Base-by-base conservation (phyloP, 2,329 filamentous ascomycete species). In the Stemphylium beticola region DNA sequence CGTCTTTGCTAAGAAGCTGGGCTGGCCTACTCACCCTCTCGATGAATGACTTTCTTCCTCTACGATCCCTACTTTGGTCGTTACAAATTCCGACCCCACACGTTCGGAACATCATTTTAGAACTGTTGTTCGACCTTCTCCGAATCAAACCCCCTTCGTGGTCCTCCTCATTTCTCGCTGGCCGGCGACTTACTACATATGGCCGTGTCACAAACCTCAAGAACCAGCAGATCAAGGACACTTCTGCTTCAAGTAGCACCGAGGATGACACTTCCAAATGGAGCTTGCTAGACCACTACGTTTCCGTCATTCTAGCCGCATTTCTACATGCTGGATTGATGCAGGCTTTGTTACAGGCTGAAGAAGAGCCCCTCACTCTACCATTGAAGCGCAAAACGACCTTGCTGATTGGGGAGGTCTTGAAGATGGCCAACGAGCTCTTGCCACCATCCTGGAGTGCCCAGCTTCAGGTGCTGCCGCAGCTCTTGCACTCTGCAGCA, bases 161-260 rank as follows among this genome's bases (percentile, higher is more conserved):
- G 95, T 96, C 95, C 7, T 93, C 92, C 0, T 96, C 93, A 0
- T 99, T 96, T 73, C 83, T 99, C 41, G 95, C 96, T 32, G 96
- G 95, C 7, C 86, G 95, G 61, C 84, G 96, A 55, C 81, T 99
- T 41, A 99, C 96, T 0, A 99, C 95, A 0, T 99, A 99, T 73
- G 93, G 93, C n/a, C 85, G 96, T 66, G 93, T 98, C 33, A 87
- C 92, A 7, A 95, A 92, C 57, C 79, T 98, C 46, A 92, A 91
- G 62, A 82, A 87, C 29, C 79, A 83, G 18, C 72, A 79, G 7
- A 81, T 81, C 53, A 76, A 83, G 33, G 83, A 85, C 32, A 71
- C 76, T 15, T 69, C 70, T 31, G 79, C 83, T 17, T 85, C 90
- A 37, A 90, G 91, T 50, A 90, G 91, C 50, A 82, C 87, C 8